Base-by-base conservation (phyloP, 805 yeast species). In the Saccharomycopsis fodiens region DNA sequence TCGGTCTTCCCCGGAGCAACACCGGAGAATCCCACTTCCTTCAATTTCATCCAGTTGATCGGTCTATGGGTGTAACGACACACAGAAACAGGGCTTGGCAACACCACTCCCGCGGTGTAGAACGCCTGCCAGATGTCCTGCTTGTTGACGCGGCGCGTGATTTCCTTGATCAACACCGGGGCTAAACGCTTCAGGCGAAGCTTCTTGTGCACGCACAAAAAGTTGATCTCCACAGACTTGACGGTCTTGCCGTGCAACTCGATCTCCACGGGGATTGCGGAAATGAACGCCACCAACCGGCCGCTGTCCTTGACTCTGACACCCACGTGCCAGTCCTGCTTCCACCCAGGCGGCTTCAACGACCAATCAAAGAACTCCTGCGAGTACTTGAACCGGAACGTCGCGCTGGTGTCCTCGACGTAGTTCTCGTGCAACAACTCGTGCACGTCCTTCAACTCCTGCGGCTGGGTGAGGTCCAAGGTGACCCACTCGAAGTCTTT, bases 41-140 rank as follows among this genome's bases (percentile, higher is more conserved):
- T 70, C 20, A 93, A 72, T 59, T 86, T 91, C 12, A 78, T 67
- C 97, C 98, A 93, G 60, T 93, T 84, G 53, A 93, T 67, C 1
- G 97, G 94, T 56, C 98, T 83, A 65, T 93, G 98, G 35, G 85
- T 83, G 62, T 93, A 93, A 50, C 97, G 75, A 60, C 94, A 82
- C 2, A 86, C 79, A 10, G 95, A 69, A 3, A 91, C 76, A 0
- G 98, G 98, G n/a, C 89, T 79, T 19, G 98, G 98, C 47, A 93
- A 70, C 2, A 87, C 81, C 2, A 81, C 78, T 8, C 97, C 98
- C 0, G 91, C 95, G 7, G 98, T 91, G 64, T 86, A 87, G 50
- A 93, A 72, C 0, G 97, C 98, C 63, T 89, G 97, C 96, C 97
- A 93, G 50, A 89, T 84, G 48, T 85, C 77, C 37, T 73, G 71